phyloP scores from a whole-genome alignment of 1,139 yeast genomes.

The Sugiyamaella castrensis region DNA sequence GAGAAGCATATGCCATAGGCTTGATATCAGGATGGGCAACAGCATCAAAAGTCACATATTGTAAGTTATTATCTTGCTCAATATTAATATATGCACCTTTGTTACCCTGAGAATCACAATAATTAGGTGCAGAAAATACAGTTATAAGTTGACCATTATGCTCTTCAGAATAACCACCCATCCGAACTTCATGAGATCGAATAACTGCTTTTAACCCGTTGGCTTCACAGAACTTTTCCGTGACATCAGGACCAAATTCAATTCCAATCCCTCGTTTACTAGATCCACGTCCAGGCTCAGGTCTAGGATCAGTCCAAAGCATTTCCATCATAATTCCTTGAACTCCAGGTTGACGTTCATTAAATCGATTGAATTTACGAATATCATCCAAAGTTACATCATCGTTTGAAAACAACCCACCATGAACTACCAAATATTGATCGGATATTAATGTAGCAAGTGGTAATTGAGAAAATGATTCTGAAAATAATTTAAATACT shows the following conservation, averaged over 20 bases:
- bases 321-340: conserved; percentile 95
- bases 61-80: conserved; percentile 55
- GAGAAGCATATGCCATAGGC: conserved; percentile 87
- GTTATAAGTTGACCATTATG: conserved; percentile 85
- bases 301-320: conserved; percentile 97
- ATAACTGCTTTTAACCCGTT: conserved; percentile 77
- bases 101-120: conserved; percentile 90
- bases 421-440: conserved; percentile 86
- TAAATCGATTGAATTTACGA: conserved; percentile 63
- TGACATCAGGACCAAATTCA: conserved; percentile 96
- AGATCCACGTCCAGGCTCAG: conserved; percentile 70
- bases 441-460: conserved; percentile 77
- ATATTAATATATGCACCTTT: conserved; percentile 80
- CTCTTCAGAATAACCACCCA: conserved; percentile 84
- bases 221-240: conserved; percentile 67
- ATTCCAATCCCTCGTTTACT: conserved; percentile 94
- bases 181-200: conserved; percentile 93
- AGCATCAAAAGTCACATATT: conserved; percentile 63
- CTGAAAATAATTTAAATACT: conserved; percentile 80
- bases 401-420: conserved; percentile 86
- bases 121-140: conserved; percentile 95
- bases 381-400: conserved; percentile 69
- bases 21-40: conserved; percentile 87
- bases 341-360: conserved; percentile 76
- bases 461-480: conserved; percentile 83